A percentile compares a stretch with the other conserved stretches of the same genome.
Evolutionary conservation across 768 basidiomycete genomes (phyloP).

Genomic region (Calocybe indica): DNA sequence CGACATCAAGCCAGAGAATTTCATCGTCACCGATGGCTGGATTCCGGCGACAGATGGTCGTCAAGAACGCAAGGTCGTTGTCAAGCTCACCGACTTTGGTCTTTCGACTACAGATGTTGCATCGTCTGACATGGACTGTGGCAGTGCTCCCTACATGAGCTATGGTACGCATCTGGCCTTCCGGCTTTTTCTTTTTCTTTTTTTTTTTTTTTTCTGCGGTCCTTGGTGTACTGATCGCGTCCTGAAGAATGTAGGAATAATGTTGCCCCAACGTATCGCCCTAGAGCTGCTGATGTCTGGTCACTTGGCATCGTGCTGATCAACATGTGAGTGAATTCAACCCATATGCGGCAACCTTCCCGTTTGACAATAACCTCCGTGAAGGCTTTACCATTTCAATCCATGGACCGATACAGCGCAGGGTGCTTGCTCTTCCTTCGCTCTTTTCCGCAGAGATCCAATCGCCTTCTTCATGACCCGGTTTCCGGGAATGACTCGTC

Average conservation of each 20-base stretch:
- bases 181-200: slow-evolving; percentile 1
- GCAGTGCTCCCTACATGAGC: slow-evolving; percentile 98
- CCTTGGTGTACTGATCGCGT: slow-evolving; percentile 5
- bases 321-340: slow-evolving; percentile 73
- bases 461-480: slow-evolving; percentile 83
- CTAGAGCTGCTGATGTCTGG: slow-evolving; percentile 97
- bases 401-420: slow-evolving; percentile 95
- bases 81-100: slow-evolving; percentile 97
- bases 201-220: slow-evolving; percentile 8
- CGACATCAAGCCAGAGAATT: slow-evolving; percentile 99
- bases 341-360: not conserved
- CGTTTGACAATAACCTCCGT: slow-evolving; percentile 3
- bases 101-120: slow-evolving; percentile 85
- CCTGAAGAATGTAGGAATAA: slow-evolving; percentile 93
- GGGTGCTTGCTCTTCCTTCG: slow-evolving; percentile 77
- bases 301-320: slow-evolving; percentile 98
- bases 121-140: slow-evolving; percentile 96
- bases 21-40: slow-evolving; percentile 86
- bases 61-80: slow-evolving; percentile 81
- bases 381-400: slow-evolving; percentile 93
- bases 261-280: slow-evolving; percentile 88
- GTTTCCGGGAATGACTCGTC: slow-evolving; percentile 82
- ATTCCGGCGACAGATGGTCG: slow-evolving; percentile 45
- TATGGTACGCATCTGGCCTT: slow-evolving; percentile 55
- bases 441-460: slow-evolving; percentile 71